A percentile compares a stretch with the other conserved stretches of the same genome.
Evolutionary conservation across 305 asterid species (phyloP).

Genomic region (Solanum chacoense): DNA sequence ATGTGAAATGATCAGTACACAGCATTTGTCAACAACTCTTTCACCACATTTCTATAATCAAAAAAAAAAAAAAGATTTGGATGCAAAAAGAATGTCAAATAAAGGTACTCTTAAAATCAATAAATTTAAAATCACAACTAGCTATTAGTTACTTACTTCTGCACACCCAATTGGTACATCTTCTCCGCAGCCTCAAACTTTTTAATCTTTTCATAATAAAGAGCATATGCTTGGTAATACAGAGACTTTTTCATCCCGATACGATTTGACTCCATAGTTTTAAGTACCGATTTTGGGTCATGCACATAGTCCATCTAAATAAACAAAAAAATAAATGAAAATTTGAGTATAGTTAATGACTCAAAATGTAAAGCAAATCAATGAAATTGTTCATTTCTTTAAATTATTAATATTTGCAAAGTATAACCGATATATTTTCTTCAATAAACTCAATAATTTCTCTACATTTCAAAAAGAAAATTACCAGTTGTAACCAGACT

Average conservation of each 20-base stretch:
- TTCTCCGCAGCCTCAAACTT: conserved; percentile 75
- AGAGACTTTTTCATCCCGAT: conserved; percentile 67
- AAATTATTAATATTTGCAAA: not conserved
- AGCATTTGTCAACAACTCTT: not conserved
- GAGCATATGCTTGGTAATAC: conserved; percentile 85
- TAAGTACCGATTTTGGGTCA: conserved; percentile 58
- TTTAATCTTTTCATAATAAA: conserved; percentile 74
- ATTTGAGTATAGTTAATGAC: not conserved
- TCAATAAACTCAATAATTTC: not conserved
- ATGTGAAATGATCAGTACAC: not conserved
- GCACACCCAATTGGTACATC: conserved; percentile 70
- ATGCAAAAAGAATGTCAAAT: not conserved
- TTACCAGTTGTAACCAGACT: conserved; percentile 88
- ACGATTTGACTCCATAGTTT: conserved; percentile 54
- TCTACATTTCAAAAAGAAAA: not conserved
- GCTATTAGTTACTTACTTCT: conserved; percentile 41
- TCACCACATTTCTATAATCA: not conserved
- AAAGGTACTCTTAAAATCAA: not conserved
- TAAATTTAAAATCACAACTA: not conserved
- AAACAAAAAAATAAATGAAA: not conserved
- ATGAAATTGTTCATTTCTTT: not conserved
- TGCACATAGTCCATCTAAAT: conserved; percentile 82
- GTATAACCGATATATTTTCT: not conserved
- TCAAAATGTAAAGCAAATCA: not conserved
- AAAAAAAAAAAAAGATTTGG: not conserved